Evolutionary conservation across 2,329 filamentous ascomycete genomes (phyloP), one percentile per base, ranked within the genome.

Genomic region (Fusarium mundagurra): DNA sequence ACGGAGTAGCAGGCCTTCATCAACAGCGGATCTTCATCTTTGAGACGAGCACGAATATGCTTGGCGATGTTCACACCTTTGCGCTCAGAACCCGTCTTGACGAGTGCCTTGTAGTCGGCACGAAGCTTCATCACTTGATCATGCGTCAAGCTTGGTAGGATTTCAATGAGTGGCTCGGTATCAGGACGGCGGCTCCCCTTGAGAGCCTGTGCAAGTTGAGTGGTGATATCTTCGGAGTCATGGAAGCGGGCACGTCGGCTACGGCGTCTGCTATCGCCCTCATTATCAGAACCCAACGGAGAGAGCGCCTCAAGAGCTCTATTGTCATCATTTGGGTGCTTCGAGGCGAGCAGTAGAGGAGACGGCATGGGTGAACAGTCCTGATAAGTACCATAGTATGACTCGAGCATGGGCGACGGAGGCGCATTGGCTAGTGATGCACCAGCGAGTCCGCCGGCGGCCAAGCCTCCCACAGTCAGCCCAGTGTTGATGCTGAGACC

Each of bases 291-390:
- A 59, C 83, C 81, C 16, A 87, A 78, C 0, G 90, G 88, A 0
- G 88, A 89, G 20, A 91, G 82, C 3, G 86, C 83, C 43, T 90
- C 88, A 33, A 88, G 76, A 34, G 83, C 72, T 18, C 78, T 78
- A 45, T 88, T 80, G 29, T 90, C 88, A 16, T 91, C 86, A 41
- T 88, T 85, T 36, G 86, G 82, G 54, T 74, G 63, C 24, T 85
- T 79, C 2, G 85, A 83, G 6, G 90, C 82, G 8, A 91, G 79
- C 77, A 92, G 86, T 31, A 95, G 85, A 2, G 95, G 94, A 1
- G 95, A 95, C 0, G 95, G 95, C 94, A 98, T 98, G 0, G 96
- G 95, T 1, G 95, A 98, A 77, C 97, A 93, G 66, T 94, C 94
- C 82, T 98, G 96, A 78, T 97, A 98, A 1, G 95, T 98, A 44